Evolutionary conservation across 2,329 filamentous ascomycete genomes (phyloP).

Genomic region (Calonectria crousiana): DNA sequence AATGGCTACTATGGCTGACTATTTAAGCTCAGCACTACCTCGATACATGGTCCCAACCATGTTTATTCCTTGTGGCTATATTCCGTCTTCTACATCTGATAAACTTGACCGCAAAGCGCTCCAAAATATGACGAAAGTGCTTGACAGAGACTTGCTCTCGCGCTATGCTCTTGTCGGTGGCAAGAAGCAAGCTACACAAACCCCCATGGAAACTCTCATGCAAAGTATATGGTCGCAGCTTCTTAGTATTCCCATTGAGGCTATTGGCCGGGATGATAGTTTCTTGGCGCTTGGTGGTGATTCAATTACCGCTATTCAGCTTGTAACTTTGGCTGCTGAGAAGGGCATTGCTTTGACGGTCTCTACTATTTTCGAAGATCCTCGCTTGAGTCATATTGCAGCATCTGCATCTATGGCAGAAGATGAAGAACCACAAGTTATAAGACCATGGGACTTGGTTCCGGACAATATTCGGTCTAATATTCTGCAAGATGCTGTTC

Average conservation of each 20-base stretch:
- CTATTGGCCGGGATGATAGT: conserved; percentile 1
- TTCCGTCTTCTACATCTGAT: conserved; percentile 16
- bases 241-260: conserved; percentile 47
- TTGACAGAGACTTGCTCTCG: conserved; percentile 23
- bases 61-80: conserved; percentile 18
- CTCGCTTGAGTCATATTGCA: not conserved
- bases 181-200: conserved; percentile 5
- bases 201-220: conserved; percentile 27
- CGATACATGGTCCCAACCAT: conserved; percentile 32
- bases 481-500: not conserved
- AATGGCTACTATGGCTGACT: not conserved
- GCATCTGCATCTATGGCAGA: not conserved
- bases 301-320: conserved; percentile 38
- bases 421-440: not conserved
- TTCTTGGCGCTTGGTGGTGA: conserved; percentile 15
- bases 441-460: not conserved
- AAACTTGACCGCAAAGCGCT: conserved; percentile 26
- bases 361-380: conserved; percentile 4
- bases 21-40: conserved; percentile 8
- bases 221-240: conserved; percentile 48
- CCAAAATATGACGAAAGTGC: conserved; percentile 24
- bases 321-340: conserved; percentile 13
- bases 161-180: conserved; percentile 23
- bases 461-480: not conserved
- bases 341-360: not conserved